Percentiles rank a stretch among this genome's conserved stretches.
Evolutionary conservation across 305 asterid species (phyloP).

Genomic region (Caryopteris hybrid): DNA sequence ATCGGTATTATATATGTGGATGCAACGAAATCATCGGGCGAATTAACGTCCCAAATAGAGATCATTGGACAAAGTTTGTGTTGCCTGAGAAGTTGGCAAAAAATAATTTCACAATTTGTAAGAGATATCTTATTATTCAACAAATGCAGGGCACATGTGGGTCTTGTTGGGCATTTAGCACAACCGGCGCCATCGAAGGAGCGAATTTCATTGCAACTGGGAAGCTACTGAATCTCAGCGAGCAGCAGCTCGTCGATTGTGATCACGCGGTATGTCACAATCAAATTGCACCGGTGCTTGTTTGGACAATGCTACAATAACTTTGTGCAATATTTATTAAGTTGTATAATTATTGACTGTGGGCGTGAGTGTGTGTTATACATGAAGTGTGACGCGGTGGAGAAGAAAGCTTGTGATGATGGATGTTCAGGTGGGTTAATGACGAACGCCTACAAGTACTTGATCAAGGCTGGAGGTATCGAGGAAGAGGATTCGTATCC

Average conservation of each 20-base stretch:
- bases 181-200: conserved; percentile 85
- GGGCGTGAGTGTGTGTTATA: not conserved
- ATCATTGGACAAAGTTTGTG: too few relatives aligned
- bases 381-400: conserved; percentile 55
- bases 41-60: too few relatives aligned
- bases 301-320: too few relatives aligned
- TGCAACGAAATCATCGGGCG: too few relatives aligned
- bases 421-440: conserved; percentile 86
- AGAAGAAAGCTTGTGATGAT: conserved; percentile 54
- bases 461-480: conserved; percentile 75
- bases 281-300: too few relatives aligned
- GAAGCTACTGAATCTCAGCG: conserved; percentile 74
- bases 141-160: conserved; percentile 68
- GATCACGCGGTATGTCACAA: conserved; percentile 51
- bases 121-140: not conserved
- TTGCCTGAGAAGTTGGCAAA: too few relatives aligned
- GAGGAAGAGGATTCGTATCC: conserved; percentile 65
- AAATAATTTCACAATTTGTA: too few relatives aligned
- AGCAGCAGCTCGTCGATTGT: conserved; percentile 87
- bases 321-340: too few relatives aligned
- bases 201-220: conserved; percentile 75
- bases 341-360: too few relatives aligned
- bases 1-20: too few relatives aligned
- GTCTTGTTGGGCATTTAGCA: conserved; percentile 94
- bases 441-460: conserved; percentile 83